phyloP scores from a whole-genome alignment of 148 eudicot genomes.

The Vaccinium darrowii region DNA sequence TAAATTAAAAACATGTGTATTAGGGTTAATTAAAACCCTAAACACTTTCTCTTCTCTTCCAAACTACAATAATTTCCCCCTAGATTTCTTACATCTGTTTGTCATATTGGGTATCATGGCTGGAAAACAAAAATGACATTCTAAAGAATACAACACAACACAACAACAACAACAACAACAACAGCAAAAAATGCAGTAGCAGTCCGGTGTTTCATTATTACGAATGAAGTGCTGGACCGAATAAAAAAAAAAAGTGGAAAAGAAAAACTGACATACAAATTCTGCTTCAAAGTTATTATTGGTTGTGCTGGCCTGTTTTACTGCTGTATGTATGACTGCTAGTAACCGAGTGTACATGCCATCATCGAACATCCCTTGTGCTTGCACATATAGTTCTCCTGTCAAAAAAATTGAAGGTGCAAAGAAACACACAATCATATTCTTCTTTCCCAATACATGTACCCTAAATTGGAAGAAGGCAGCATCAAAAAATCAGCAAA shows the following conservation, averaged over 20 bases:
- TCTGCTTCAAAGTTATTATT: constrained; percentile 63
- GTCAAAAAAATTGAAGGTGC: constrained; percentile 18
- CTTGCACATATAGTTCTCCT: constrained; percentile 90
- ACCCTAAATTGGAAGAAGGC: background rate
- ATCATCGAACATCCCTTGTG: constrained; percentile 72
- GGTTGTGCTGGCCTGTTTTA: constrained; percentile 47
- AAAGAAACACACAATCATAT: background rate
- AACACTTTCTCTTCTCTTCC: too few species aligned
- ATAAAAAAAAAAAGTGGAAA: background rate
- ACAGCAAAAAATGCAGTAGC: background rate
- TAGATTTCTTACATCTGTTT: background rate
- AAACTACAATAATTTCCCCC: background rate
- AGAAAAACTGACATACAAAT: constrained; percentile 45
- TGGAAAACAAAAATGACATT: background rate
- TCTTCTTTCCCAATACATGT: background rate
- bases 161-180: too few species aligned
- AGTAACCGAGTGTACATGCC: constrained; percentile 81
- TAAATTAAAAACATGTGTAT: too few species aligned
- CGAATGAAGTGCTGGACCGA: background rate
- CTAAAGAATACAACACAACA: background rate
- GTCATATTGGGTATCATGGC: background rate
- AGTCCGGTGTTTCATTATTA: background rate
- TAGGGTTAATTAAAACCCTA: too few species aligned
- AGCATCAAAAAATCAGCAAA: background rate
- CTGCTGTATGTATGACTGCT: constrained; percentile 50